These are phyloP conservation scores for Termitomyces sp. DNA, from an alignment of 768 basidiomycete species.

Conservation along the genomic window DNA sequence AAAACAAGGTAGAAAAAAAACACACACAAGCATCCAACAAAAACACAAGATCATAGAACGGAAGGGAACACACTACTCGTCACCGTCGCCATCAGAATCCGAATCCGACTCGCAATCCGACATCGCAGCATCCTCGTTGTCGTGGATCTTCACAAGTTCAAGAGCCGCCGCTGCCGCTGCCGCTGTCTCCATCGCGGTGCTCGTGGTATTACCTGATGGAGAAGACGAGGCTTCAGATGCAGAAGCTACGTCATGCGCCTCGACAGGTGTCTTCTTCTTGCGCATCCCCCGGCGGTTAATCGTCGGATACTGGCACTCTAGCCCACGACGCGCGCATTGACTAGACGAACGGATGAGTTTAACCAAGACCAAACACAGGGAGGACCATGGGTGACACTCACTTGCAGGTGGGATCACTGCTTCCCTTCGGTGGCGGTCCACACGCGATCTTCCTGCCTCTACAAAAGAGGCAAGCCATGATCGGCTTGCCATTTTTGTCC, in stretches of 20 bases:
- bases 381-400: slow-evolving; percentile 25
- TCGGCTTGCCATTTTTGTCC: slow-evolving; percentile 26
- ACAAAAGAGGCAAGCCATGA: slow-evolving; percentile 44
- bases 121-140: not conserved
- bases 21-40: not conserved
- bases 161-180: no score
- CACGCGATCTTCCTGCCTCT: slow-evolving; percentile 49
- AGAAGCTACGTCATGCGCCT: not conserved
- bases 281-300: not conserved
- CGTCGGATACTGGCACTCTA: not conserved
- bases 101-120: not conserved
- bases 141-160: not conserved
- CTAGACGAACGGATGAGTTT: not conserved
- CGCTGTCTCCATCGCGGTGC: no score
- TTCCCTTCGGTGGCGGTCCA: slow-evolving; percentile 32
- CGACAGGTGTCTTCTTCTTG: not conserved
- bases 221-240: not conserved
- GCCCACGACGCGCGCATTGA: not conserved
- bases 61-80: not conserved
- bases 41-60: not conserved
- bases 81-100: not conserved
- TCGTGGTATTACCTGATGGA: not conserved
- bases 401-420: slow-evolving; percentile 42
- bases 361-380: no score
- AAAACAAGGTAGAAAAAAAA: no score